Conservation (phyloP, 202 grass and related monocot species). For the Dendrocalamus latiflorus region DNA sequence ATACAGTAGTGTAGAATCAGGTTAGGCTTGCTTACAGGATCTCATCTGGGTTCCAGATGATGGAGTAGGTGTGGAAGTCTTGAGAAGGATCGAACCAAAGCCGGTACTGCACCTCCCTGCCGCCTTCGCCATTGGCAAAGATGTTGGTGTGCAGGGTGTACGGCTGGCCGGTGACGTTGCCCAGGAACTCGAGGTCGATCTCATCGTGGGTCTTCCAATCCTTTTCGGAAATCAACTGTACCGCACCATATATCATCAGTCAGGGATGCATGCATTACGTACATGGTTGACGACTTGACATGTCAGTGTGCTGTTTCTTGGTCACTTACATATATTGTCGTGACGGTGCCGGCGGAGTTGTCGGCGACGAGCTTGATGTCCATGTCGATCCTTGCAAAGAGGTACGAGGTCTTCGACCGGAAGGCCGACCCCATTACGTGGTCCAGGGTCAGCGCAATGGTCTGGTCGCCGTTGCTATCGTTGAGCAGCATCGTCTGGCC, state of each 20-base stretch:
- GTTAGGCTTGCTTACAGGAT: slow-evolving; percentile 44
- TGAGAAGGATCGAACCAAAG: slow-evolving; percentile 78
- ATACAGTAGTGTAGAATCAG: neutral
- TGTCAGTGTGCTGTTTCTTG: neutral
- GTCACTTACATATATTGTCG: slow-evolving; percentile 44
- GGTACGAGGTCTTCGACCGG: slow-evolving; percentile 32
- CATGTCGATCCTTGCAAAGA: slow-evolving; percentile 36
- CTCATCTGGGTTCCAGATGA: slow-evolving; percentile 50
- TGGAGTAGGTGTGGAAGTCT: too few species aligned
- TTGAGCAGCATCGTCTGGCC: slow-evolving; percentile 26
- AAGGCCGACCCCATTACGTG: slow-evolving; percentile 35
- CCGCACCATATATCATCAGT: neutral
- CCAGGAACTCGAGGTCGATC: slow-evolving; percentile 75
- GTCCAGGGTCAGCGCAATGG: slow-evolving; percentile 33
- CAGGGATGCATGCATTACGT: neutral
- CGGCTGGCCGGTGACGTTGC: slow-evolving; percentile 51
- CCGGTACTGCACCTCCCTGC: slow-evolving; percentile 62
- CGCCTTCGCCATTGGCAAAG: slow-evolving; percentile 46
- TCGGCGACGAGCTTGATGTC: too few species aligned
- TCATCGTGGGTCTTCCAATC: slow-evolving; percentile 59
- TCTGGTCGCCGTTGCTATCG: slow-evolving; percentile 25
- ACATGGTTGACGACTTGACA: neutral
- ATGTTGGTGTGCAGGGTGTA: slow-evolving; percentile 76
- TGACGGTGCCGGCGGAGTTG: slow-evolving; percentile 57
- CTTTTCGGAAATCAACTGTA: slow-evolving; percentile 43